These are phyloP conservation scores for Ceratocystis lukuohia DNA, from an alignment of 2,329 filamentous ascomycete species.

Conservation along the genomic window DNA sequence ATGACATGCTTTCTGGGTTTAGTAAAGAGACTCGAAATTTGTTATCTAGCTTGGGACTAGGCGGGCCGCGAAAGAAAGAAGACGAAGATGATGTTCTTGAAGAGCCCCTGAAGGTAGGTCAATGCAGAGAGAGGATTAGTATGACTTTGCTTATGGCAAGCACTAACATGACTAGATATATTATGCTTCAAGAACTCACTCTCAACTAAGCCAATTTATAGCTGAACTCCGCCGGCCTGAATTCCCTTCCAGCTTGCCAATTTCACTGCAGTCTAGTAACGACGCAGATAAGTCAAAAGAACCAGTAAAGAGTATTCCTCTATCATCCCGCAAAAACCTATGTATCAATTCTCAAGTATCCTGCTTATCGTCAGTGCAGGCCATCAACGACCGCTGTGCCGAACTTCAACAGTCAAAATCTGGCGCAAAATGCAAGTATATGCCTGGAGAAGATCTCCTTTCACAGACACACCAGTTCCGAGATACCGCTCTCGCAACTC, in stretches of 20 bases:
- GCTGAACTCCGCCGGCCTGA: slow-evolving; percentile 65
- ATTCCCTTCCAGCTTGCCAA: slow-evolving; percentile 57
- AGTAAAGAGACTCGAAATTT: slow-evolving; percentile 64
- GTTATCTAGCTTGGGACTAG: slow-evolving; percentile 51
- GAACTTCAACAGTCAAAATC: slow-evolving; percentile 66
- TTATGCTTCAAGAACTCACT: slow-evolving; percentile 87
- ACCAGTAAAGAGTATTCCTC: slow-evolving; percentile 61
- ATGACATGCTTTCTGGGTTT: slow-evolving; percentile 39
- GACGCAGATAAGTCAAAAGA: slow-evolving; percentile 20
- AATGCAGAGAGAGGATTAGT: neutral
- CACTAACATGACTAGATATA: slow-evolving; percentile 47
- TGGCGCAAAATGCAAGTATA: slow-evolving; percentile 56
- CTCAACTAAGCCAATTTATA: slow-evolving; percentile 79
- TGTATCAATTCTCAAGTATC: slow-evolving; percentile 82
- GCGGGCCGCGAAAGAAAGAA: slow-evolving; percentile 26
- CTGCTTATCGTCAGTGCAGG: slow-evolving; percentile 54
- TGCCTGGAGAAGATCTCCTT: slow-evolving; percentile 66
- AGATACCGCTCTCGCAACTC: slow-evolving; percentile 66
- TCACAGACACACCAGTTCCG: slow-evolving; percentile 64
- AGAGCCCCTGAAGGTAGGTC: slow-evolving; percentile 52
- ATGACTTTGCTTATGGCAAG: neutral
- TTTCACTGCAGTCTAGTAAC: slow-evolving; percentile 24
- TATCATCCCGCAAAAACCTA: slow-evolving; percentile 74
- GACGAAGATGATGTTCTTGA: slow-evolving; percentile 36
- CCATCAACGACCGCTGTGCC: slow-evolving; percentile 85